Conservation (phyloP, 768 basidiomycete species). For the Mycena galopus region DNA sequence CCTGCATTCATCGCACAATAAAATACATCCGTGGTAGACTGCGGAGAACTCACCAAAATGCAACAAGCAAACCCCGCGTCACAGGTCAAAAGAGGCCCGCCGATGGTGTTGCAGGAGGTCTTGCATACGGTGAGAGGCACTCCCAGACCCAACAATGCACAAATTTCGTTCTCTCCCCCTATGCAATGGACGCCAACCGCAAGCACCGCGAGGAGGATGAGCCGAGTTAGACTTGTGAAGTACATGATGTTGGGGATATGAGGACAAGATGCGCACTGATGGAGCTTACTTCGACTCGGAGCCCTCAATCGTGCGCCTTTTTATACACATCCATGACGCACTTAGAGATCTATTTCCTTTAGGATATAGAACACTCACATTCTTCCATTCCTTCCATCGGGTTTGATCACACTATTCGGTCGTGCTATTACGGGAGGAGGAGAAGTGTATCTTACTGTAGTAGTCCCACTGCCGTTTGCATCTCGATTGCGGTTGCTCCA, state of each 20-base stretch:
- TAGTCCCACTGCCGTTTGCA: too few relatives aligned
- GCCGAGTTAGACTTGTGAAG: neutral
- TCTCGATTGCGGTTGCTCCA: too few relatives aligned
- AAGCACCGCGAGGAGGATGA: slow-evolving; percentile 1
- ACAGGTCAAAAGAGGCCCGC: neutral
- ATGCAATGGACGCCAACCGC: neutral
- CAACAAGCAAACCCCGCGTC: neutral
- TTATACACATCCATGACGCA: neutral
- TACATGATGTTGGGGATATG: neutral
- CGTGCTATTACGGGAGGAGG: slow-evolving; percentile 1
- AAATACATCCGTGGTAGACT: neutral
- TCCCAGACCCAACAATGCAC: neutral
- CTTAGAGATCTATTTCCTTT: neutral
- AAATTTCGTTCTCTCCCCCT: too few relatives aligned
- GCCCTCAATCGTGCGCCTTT: neutral
- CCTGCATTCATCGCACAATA: neutral
- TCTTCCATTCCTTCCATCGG: slow-evolving; percentile 1
- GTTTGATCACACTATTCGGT: slow-evolving; percentile 5
- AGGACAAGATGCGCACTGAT: too few relatives aligned
- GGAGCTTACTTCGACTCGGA: neutral
- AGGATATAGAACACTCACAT: neutral
- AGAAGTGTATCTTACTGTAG: neutral
- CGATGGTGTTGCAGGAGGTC: fast-evolving
- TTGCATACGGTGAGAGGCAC: neutral
- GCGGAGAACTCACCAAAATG: neutral